Base-by-base conservation (phyloP, 805 yeast genomes). In the Ogataea ramenticola region DNA sequence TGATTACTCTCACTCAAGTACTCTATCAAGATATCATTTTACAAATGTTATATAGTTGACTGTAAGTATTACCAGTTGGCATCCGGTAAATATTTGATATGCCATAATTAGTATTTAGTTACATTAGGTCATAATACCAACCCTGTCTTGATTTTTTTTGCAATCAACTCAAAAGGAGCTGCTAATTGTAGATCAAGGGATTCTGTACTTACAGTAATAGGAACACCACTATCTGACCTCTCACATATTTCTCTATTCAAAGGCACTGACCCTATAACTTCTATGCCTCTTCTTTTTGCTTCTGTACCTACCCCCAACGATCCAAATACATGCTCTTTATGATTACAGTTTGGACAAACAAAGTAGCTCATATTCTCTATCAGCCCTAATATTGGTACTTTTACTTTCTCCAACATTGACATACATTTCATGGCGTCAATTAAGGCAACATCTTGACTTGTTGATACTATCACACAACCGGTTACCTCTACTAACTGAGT, bases 401-500 rank as follows among this genome's bases (percentile, higher is more conserved):
- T 62, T 35, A 86, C 84, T 50, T 82, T 83, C 5, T 76, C 62
- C 58, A 83, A 86, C 91, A 87, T 81, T 11, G 84, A 69, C 11
- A 86, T 76, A 0, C 96, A 96, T 50, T 87, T 80, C 19, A 79
- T 75, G 0, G 87, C 95, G 57, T 87, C 96, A 6, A 82, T 71
- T 22, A 86, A 61, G 0, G 96, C 95, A 35, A 87, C 75, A 50
- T 87, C 95, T 58, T 87, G 96, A 0, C 95, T 91, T 0, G 96
- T 87, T 0, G 89, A 79, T 1, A 87, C 95, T 33, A 87, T 77
- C 1, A 87, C 74, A 0, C 95, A 87, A 0, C 95, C 96, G 52
- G 80, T 84, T 0, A 87, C 76, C 39, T 73, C 71, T n/a, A 84
- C 59, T 53, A 80, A 83, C 60, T 87, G 96, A 24, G 88, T 80